Base-by-base conservation (phyloP, 495 filamentous ascomycete genomes). In the Neurospora sp. region DNA sequence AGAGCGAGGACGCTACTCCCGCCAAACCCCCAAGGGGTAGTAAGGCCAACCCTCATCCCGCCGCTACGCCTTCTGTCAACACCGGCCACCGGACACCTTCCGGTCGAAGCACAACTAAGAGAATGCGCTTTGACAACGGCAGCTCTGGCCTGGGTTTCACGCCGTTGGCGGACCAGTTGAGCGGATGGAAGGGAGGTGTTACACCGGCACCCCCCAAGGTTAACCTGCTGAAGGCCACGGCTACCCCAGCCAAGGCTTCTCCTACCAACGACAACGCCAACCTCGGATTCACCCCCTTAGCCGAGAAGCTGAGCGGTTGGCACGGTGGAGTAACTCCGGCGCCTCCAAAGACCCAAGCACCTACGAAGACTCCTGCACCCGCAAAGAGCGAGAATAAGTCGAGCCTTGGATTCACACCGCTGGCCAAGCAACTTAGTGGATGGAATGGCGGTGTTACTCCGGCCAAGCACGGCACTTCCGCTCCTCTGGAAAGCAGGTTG, bases 381-480 rank as follows among this genome's bases (percentile, higher is more conserved):
- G 14, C 31, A 7, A 35, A 18, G 27, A 31, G 8, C 3, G 54
- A 35, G 54, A 66, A 0, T 9, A 37, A 16, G 3, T 4, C 1
- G 27, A 35, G 54, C 54, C 27, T 89, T 44, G 88, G 87, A 18
- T 90, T 92, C 69, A 91, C 90, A 4, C 87, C 90, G 14, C 79
- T 93, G 20, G 88, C 89, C 27, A 79, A 84, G 9, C 87, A 90
- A 73, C 79, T 93, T 8, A 86, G 82, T 72, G 80, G 84, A 6
- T 92, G 92, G 90, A 84, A 85, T 72, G 84, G 89, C 1, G 79
- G 76, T 31, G 42, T 59, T 1, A 66, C 42, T 39, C 71, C 71
- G 23, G 31, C 54, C 11, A 72, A 72, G 31, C 35, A 6, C 23
- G 35, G 35, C 54, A 27, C 27, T 18, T 6, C 54, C 12, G 54